phyloP scores from a whole-genome alignment of 176 grass and related monocot genomes.

The Calamus simplicifolius region DNA sequence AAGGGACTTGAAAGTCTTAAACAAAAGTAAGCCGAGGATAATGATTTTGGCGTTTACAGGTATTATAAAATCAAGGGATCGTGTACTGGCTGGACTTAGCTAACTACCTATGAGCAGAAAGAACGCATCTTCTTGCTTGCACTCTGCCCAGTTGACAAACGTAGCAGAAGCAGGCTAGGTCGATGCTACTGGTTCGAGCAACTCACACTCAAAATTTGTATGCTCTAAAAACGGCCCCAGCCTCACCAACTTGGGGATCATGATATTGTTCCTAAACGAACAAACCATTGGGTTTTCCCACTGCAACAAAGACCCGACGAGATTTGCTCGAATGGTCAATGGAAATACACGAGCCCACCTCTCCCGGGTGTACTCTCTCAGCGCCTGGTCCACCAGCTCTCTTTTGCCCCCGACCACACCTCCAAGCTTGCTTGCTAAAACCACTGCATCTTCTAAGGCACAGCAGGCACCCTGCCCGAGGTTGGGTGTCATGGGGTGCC shows the following conservation, averaged over 20 bases:
- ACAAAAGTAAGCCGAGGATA: too few species aligned
- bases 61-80: too few species aligned
- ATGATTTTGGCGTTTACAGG: too few species aligned
- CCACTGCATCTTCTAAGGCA: slow-evolving; percentile 79
- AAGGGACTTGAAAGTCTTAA: too few species aligned
- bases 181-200: slow-evolving; percentile 34
- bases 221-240: slow-evolving; percentile 67
- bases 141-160: too few species aligned
- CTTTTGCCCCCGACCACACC: not conserved
- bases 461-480: slow-evolving; percentile 89
- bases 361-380: slow-evolving; percentile 49
- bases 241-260: slow-evolving; percentile 70
- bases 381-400: slow-evolving; percentile 12
- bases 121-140: too few species aligned
- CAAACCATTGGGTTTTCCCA: slow-evolving; percentile 82
- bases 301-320: slow-evolving; percentile 73
- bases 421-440: slow-evolving; percentile 55
- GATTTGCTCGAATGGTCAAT: slow-evolving; percentile 50
- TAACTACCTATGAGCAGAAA: too few species aligned
- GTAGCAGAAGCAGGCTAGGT: slow-evolving; percentile 2
- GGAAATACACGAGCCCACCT: slow-evolving; percentile 75
- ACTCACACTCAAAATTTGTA: slow-evolving; percentile 77
- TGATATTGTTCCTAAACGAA: slow-evolving; percentile 51
- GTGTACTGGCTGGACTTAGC: too few species aligned
- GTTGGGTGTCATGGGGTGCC: slow-evolving; percentile 99